Evolutionary conservation across 768 basidiomycete species (phyloP).

Genomic region (Cystoderma amianthinum): DNA sequence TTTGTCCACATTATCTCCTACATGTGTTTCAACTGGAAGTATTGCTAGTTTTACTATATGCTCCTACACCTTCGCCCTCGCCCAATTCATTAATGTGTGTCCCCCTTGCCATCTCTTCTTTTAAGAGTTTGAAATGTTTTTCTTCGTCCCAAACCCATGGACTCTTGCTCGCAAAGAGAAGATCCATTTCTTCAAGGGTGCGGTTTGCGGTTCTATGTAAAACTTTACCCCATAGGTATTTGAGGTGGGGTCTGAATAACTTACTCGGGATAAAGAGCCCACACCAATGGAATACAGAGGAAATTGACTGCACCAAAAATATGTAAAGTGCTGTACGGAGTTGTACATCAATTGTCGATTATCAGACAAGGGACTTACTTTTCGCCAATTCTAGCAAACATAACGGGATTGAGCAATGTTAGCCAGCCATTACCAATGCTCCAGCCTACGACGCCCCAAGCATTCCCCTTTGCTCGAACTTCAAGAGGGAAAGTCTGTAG

Average conservation of each 20-base stretch:
- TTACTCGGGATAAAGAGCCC: conserved; percentile 38
- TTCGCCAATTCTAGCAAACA: conserved; percentile 33
- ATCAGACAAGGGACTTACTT: conserved; percentile 11
- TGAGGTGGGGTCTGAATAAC: conserved; percentile 1
- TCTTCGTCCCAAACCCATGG: conserved; percentile 40
- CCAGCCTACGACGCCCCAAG: conserved; percentile 40
- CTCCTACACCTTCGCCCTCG: conserved; percentile 3
- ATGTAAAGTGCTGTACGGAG: conserved; percentile 29
- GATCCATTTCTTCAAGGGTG: conserved; percentile 38
- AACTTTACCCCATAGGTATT: not conserved
- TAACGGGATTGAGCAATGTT: conserved; percentile 35
- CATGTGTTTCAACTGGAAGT: too few relatives aligned
- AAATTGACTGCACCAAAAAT: conserved; percentile 37
- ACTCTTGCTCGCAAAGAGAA: conserved; percentile 35
- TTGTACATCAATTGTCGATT: not conserved
- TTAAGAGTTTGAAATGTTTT: conserved; percentile 27
- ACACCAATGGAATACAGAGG: conserved; percentile 33
- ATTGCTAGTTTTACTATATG: too few relatives aligned
- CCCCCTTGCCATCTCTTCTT: conserved; percentile 19
- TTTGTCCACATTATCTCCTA: too few relatives aligned
- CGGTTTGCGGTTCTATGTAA: conserved; percentile 24
- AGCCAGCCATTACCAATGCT: conserved; percentile 35
- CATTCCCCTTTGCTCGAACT: conserved; percentile 36
- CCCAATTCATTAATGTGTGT: conserved; percentile 11
- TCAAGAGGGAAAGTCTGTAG: conserved; percentile 34